Base-by-base conservation (phyloP, 2,329 filamentous ascomycete species). In the Penicillium concentricum region DNA sequence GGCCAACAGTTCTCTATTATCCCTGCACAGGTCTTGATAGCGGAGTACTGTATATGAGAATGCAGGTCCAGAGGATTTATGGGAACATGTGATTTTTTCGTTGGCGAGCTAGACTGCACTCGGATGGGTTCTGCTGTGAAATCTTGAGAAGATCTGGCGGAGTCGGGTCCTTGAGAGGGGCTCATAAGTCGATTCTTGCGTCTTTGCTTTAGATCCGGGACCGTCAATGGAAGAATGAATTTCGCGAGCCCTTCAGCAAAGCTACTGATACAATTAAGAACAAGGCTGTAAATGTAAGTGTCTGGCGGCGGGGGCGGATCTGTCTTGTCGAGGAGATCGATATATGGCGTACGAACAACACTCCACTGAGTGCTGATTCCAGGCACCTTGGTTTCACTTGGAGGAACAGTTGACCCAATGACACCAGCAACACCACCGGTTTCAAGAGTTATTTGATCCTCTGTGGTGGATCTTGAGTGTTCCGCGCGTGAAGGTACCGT, bases 1-100 rank as follows among this genome's bases (percentile, higher is more conserved):
- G 94, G 94, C 94, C 94, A 99, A 72, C 93, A 97, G 63, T 90
- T 84, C 4, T 95, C 91, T 24, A 99, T 89, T 53, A 99, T 88
- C 10, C 83, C 83, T 13, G 91, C 91, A 66, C 91, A 93, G 2
- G 86, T 85, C 67, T 87, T 85, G 55, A 97, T 86, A 48, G 91
- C 88, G 1, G 80, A 72, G 51, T 87, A 82, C 9, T 91, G 80
- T 0, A 89, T 83, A 68, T 95, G 90, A 38, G 89, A 85, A 59
- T 87, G 84, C 8, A 96, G 74, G 1, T 82, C 81, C 3, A 99
- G 78, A 2, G 94, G 94, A 71, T 99, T 99, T 18, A 93, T 77
- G 1, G 92, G 91, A 22, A 78, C 66, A n/a, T 70, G 63, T 7
- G 67, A 60, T 41, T 64, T 71, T 42, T 67, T 72, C 7, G 62